These are phyloP conservation scores for Schwanniomyces vanrijiae DNA, from an alignment of 805 yeast genomes.

Conservation along the genomic window DNA sequence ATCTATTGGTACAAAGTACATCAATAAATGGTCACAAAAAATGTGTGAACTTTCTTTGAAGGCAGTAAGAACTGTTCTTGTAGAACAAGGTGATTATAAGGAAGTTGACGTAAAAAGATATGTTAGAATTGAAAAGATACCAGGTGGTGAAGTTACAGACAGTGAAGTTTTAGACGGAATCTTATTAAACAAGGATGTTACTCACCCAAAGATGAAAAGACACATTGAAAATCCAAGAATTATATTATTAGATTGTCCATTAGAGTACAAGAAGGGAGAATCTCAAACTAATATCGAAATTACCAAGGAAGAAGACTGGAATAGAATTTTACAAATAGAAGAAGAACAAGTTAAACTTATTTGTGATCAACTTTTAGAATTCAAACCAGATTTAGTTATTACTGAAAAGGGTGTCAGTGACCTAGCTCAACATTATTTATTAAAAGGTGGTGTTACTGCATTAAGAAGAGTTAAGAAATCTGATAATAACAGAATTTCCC, in stretches of 20 bases:
- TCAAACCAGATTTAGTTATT: slow-evolving; percentile 90
- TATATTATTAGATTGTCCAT: slow-evolving; percentile 89
- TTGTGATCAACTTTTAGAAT: slow-evolving; percentile 80
- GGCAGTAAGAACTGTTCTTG: slow-evolving; percentile 82
- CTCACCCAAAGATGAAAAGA: slow-evolving; percentile 98
- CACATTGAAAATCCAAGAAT: slow-evolving; percentile 84
- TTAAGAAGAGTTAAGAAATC: slow-evolving; percentile 93
- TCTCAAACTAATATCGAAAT: slow-evolving; percentile 97
- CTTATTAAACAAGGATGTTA: slow-evolving; percentile 91
- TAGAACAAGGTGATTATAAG: slow-evolving; percentile 59
- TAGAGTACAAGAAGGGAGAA: slow-evolving; percentile 98
- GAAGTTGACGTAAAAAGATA: slow-evolving; percentile 94
- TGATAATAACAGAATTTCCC: slow-evolving; percentile 93
- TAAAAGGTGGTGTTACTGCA: slow-evolving; percentile 91
- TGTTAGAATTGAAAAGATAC: slow-evolving; percentile 90
- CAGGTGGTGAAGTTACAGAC: slow-evolving; percentile 96
- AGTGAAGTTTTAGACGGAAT: slow-evolving; percentile 88
- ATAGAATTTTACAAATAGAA: slow-evolving; percentile 89
- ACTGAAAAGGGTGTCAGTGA: slow-evolving; percentile 99
- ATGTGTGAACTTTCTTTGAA: slow-evolving; percentile 88
- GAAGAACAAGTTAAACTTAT: slow-evolving; percentile 91
- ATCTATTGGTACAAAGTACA: slow-evolving; percentile 94
- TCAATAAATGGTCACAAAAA: slow-evolving; percentile 82
- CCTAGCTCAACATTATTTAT: slow-evolving; percentile 92
- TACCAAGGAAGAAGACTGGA: slow-evolving; percentile 95